Conservation (phyloP, 495 filamentous ascomycete genomes). For the Xylaria scruposa region DNA sequence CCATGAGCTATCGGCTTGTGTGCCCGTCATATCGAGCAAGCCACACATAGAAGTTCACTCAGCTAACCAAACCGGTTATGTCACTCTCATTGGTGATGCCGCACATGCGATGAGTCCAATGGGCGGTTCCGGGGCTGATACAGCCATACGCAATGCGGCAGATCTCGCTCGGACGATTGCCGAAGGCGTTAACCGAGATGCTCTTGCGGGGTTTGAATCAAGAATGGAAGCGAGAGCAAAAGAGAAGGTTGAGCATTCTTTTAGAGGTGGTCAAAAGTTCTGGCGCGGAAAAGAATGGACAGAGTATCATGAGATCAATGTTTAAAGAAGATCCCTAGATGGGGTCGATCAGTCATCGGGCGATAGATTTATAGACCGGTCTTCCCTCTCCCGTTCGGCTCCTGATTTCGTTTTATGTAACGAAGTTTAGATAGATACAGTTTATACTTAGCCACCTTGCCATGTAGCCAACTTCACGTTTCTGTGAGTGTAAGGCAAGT, state of each 20-base stretch:
- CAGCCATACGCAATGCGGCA: conserved; percentile 39
- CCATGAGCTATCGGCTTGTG: conserved; percentile 38
- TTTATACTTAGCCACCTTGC: too few relatives aligned
- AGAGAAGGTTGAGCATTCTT: conserved; percentile 38
- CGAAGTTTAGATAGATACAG: too few relatives aligned
- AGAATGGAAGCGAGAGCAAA: conserved; percentile 39
- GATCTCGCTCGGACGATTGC: conserved; percentile 35
- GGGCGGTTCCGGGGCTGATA: conserved; percentile 40
- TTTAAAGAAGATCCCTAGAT: conserved; percentile 17
- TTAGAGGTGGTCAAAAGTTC: conserved; percentile 37
- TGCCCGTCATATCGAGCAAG: conserved; percentile 47
- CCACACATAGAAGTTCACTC: conserved; percentile 42
- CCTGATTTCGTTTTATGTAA: background rate
- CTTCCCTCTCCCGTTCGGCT: background rate
- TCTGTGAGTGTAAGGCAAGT: too few relatives aligned
- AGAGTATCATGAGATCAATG: conserved; percentile 33
- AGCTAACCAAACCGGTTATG: conserved; percentile 26
- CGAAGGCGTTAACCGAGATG: conserved; percentile 29
- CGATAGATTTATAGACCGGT: background rate
- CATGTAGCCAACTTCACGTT: too few relatives aligned
- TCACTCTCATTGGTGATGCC: conserved; percentile 41
- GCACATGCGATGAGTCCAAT: conserved; percentile 39
- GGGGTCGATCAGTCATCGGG: background rate
- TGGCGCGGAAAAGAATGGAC: conserved; percentile 40
- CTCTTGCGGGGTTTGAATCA: conserved; percentile 34